Base-by-base conservation (phyloP, 352 stramenopile species). In the Globisporangium radiosum region DNA sequence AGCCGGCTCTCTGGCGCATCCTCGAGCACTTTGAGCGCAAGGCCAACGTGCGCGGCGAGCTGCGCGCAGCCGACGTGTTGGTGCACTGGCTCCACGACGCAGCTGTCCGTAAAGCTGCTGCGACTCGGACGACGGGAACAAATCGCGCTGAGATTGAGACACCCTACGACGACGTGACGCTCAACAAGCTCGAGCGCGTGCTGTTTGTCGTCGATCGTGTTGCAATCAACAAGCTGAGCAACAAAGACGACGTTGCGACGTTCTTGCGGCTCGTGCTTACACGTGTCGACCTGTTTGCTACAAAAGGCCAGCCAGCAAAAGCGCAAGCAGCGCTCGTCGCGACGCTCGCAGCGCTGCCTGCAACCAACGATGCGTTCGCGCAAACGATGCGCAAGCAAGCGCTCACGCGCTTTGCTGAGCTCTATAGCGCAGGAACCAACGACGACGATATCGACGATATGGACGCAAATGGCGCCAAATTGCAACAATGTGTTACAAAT, bases 21-120 rank as follows among this genome's bases (percentile, higher is more conserved):
- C 65, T 79, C n/a, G 65, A 76, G 33, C 78, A 81, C 57, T 88
- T 88, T 62, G 67, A 72, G n/a, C 57, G 64, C 14, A 84, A 81
- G 54, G 71, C 64, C 6, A 56, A 64, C 13, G 60, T 83, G 36
- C 75, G 63, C 25, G 73, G 76, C 8, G 69, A 79, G 17, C 45
- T 89, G 54, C 74, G 75, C n/a, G 62, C 72, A 14, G 57, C 67
- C 37, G 63, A 72, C 36, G 65, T 67, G 14, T 57, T 79, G 1
- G 51, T 78, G 37, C 60, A 57, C 42, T 55, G 72, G 3, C 58
- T 84, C 36, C 57, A 45, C 50, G 7, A 70, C 40, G 7, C 7
- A 44, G 7, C 7, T 44, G 40, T 44, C 40, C 40, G 11, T 13
- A 44, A 44, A 14, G 40, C 25, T 33, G 25, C 25, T 33, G 25